Conservation (phyloP, 108 stramenopile genomes). For the Skeletonema marinoi region DNA sequence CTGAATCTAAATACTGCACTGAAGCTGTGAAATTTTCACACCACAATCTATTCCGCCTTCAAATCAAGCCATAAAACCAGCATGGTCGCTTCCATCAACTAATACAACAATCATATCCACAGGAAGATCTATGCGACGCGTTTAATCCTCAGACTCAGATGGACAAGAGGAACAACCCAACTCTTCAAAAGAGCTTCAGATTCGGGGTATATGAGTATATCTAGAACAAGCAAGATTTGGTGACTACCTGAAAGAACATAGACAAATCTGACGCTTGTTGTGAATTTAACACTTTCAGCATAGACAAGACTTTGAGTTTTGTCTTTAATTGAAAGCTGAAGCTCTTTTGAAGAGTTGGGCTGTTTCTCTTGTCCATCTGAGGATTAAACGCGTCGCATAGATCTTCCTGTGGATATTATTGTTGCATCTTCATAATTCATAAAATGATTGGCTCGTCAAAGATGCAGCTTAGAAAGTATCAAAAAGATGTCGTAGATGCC, state of each 20-base stretch:
- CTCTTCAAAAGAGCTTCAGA: no score
- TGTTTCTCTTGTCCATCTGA: background rate
- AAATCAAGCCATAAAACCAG: background rate
- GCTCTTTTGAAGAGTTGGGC: background rate
- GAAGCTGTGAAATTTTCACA: background rate
- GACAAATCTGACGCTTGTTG: no score
- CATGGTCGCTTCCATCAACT: background rate
- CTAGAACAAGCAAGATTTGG: no score
- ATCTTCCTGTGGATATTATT: background rate
- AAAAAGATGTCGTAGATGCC: slow-evolving; percentile 37
- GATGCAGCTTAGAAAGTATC: slow-evolving; percentile 37
- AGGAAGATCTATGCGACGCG: background rate
- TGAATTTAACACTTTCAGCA: no score
- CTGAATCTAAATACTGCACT: no score
- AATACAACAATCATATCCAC: background rate
- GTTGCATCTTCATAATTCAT: background rate
- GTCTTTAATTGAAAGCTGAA: no score
- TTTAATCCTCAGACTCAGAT: background rate
- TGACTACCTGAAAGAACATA: no score
- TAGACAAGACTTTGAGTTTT: no score
- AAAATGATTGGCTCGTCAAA: slow-evolving; percentile 2
- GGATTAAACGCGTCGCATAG: background rate
- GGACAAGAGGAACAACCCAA: no score
- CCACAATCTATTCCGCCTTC: background rate
- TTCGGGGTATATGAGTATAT: no score